phyloP scores from a whole-genome alignment of 495 filamentous ascomycete genomes.

The Penicillium goetzii region DNA sequence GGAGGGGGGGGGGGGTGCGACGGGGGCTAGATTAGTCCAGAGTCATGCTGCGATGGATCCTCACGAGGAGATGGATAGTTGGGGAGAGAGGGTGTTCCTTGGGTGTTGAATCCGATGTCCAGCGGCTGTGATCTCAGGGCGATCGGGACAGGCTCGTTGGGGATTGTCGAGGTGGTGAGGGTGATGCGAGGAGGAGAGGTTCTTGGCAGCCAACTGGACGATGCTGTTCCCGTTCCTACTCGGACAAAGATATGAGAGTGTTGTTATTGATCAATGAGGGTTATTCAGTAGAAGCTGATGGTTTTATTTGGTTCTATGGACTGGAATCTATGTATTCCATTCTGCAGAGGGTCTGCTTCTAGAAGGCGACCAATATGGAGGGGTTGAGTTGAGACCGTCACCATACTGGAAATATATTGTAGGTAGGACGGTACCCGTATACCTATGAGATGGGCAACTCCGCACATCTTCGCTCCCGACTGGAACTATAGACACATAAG shows the following conservation, averaged over 20 bases:
- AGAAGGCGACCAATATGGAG: background rate
- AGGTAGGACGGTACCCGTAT: background rate
- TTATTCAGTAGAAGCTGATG: background rate
- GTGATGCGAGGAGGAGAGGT: slow-evolving; percentile 13
- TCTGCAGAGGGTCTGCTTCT: background rate
- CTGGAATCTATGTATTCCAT: background rate
- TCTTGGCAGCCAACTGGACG: slow-evolving; percentile 18
- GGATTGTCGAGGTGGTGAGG: slow-evolving; percentile 10
- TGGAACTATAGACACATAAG: background rate
- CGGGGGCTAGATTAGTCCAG: slow-evolving; percentile 14
- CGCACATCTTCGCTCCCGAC: background rate
- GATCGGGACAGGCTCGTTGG: slow-evolving; percentile 11
- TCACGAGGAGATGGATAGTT: background rate
- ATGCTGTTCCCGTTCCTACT: slow-evolving; percentile 7
- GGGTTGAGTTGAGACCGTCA: background rate
- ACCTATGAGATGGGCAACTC: background rate
- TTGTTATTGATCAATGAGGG: background rate
- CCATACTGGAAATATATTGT: background rate
- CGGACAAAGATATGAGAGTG: background rate
- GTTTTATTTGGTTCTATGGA: background rate
- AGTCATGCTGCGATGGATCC: slow-evolving; percentile 22
- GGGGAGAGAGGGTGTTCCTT: background rate
- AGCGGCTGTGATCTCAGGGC: slow-evolving; percentile 1
- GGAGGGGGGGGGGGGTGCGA: slow-evolving; percentile 3
- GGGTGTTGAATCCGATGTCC: background rate